Evolutionary conservation across 2,329 filamentous ascomycete species (phyloP).

Genomic region (Westerdykella sp.): DNA sequence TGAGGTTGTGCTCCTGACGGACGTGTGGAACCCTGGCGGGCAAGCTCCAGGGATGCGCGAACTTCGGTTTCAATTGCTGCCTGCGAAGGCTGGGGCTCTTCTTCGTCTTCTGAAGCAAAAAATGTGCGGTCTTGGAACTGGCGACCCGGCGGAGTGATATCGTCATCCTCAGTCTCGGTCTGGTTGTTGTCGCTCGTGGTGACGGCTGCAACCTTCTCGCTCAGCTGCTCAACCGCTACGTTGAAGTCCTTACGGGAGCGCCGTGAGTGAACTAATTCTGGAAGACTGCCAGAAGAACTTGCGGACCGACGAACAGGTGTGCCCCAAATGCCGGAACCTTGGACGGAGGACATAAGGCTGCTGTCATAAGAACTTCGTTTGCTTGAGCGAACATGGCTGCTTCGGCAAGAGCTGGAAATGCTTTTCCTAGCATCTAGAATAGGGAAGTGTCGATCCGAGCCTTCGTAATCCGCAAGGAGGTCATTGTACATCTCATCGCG

Average conservation of each 20-base stretch:
- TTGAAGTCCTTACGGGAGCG: constrained; percentile 29
- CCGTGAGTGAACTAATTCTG: constrained; percentile 35
- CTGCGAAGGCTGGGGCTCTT: constrained; percentile 3
- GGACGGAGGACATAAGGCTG: constrained; percentile 43
- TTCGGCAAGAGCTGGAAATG: constrained; percentile 41
- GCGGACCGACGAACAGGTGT: constrained; percentile 32
- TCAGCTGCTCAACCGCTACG: constrained; percentile 26
- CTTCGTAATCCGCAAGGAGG: constrained; percentile 38
- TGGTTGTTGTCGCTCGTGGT: constrained; percentile 18
- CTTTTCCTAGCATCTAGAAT: constrained; percentile 38
- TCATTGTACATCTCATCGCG: constrained; percentile 35
- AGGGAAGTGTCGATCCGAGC: constrained; percentile 44
- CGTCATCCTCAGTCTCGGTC: constrained; percentile 17
- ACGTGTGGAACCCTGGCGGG: constrained; percentile 21
- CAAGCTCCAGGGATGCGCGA: constrained; percentile 21
- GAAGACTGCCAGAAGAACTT: constrained; percentile 35
- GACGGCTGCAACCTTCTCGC: constrained; percentile 28
- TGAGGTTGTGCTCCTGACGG: constrained; percentile 7
- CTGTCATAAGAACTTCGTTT: constrained; percentile 54
- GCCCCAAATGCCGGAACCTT: constrained; percentile 28
- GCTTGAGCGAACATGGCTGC: constrained; percentile 48
- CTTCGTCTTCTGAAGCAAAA: constrained; percentile 24
- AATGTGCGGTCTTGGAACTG: constrained; percentile 21
- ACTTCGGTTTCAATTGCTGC: constrained; percentile 17
- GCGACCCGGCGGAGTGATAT: constrained; percentile 26